Percentiles rank a stretch among this genome's conserved stretches.
phyloP scores from a whole-genome alignment of 805 yeast species.

The Candida sphagnicola region DNA sequence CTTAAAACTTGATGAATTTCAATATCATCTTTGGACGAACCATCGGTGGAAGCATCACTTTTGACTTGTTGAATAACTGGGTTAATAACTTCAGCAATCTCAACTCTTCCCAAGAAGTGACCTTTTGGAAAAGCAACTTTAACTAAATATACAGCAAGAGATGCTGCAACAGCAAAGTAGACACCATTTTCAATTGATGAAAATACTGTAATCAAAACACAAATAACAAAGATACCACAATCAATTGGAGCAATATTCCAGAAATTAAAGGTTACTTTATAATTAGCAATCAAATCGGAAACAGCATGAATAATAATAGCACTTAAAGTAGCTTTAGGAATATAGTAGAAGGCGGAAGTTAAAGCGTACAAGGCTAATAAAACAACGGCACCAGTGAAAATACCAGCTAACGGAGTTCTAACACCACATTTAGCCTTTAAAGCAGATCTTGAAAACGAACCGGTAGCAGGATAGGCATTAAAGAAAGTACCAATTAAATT shows the following conservation, averaged over 20 bases:
- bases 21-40: slow-evolving; percentile 20
- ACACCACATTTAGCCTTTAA: slow-evolving; percentile 94
- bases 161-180: slow-evolving; percentile 85
- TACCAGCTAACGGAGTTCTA: slow-evolving; percentile 88
- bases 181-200: slow-evolving; percentile 83
- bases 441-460: slow-evolving; percentile 93
- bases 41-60: slow-evolving; percentile 10
- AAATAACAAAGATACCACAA: slow-evolving; percentile 64
- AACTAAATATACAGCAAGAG: slow-evolving; percentile 68
- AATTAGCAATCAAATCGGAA: slow-evolving; percentile 73
- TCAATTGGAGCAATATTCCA: slow-evolving; percentile 77
- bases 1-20: slow-evolving; percentile 44
- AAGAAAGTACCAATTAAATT: slow-evolving; percentile 89
- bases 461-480: slow-evolving; percentile 93
- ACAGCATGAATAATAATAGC: slow-evolving; percentile 95
- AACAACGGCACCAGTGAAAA: slow-evolving; percentile 86
- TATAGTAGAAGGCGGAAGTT: slow-evolving; percentile 79
- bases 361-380: slow-evolving; percentile 80
- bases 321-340: slow-evolving; percentile 82
- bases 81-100: slow-evolving; percentile 65
- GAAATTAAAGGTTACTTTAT: slow-evolving; percentile 60
- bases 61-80: slow-evolving; percentile 42
- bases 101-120: slow-evolving; percentile 73
- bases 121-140: slow-evolving; percentile 80
- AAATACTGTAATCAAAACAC: slow-evolving; percentile 72